Evolutionary conservation across 2,329 filamentous ascomycete species (phyloP).

Genomic region (Pyrenochaeta sp.): DNA sequence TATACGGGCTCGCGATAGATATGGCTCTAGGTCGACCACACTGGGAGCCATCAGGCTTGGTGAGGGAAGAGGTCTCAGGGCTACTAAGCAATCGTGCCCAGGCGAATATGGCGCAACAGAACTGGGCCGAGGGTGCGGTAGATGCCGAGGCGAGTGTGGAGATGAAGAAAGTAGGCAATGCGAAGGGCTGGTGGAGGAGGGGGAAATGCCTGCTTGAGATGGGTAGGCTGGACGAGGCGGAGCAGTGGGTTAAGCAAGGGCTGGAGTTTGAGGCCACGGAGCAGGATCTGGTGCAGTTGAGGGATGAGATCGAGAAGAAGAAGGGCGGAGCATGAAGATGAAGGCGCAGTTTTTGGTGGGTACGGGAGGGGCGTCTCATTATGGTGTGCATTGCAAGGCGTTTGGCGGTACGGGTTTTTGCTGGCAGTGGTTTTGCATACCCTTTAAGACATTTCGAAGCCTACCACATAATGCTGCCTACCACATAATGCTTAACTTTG

Average conservation of each 20-base stretch:
- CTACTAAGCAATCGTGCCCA: slow-evolving; percentile 90
- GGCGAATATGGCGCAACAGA: slow-evolving; percentile 82
- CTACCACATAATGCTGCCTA: background rate
- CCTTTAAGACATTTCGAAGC: background rate
- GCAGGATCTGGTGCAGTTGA: slow-evolving; percentile 49
- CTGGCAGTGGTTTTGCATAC: slow-evolving; percentile 5
- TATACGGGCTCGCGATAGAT: slow-evolving; percentile 86
- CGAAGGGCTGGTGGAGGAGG: slow-evolving; percentile 93
- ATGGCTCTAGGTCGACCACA: slow-evolving; percentile 84
- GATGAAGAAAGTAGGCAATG: slow-evolving; percentile 84
- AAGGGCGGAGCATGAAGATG: slow-evolving; percentile 22
- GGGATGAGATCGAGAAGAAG: slow-evolving; percentile 58
- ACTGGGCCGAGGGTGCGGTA: slow-evolving; percentile 85
- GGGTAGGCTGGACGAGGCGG: slow-evolving; percentile 83
- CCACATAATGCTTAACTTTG: background rate
- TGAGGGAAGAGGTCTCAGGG: slow-evolving; percentile 82
- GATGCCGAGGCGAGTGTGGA: slow-evolving; percentile 91
- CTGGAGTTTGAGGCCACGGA: slow-evolving; percentile 80
- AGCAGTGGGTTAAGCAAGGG: slow-evolving; percentile 77
- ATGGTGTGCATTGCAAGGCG: slow-evolving; percentile 31
- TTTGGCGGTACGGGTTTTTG: slow-evolving; percentile 16
- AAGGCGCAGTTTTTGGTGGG: background rate
- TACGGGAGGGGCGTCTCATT: slow-evolving; percentile 2
- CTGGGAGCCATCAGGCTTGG: slow-evolving; percentile 87
- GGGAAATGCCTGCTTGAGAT: slow-evolving; percentile 90